phyloP scores from a whole-genome alignment of 1,284 basidiomycete species.

The Ceratobasidium sp. region DNA sequence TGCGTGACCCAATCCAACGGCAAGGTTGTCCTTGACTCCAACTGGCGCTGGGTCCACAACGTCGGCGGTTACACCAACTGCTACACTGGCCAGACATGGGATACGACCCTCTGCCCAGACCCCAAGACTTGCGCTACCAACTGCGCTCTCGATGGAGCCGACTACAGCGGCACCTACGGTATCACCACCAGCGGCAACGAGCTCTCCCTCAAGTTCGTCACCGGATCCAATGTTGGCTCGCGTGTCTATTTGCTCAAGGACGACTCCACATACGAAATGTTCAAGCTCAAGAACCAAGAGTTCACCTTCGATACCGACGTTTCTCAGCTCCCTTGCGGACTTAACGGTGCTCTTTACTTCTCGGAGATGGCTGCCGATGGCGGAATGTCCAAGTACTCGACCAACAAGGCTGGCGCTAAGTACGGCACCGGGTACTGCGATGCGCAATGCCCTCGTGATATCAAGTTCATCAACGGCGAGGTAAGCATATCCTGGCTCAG shows the following conservation, averaged over 20 bases:
- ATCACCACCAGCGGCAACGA: constrained; percentile 57
- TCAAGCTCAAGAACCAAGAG: constrained; percentile 62
- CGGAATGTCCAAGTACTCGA: constrained; percentile 57
- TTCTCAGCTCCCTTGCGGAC: constrained; percentile 61
- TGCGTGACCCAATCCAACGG: constrained; percentile 36
- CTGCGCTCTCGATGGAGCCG: constrained; percentile 65
- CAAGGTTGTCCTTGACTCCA: constrained; percentile 42
- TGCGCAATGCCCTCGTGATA: constrained; percentile 60
- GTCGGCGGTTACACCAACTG: constrained; percentile 51
- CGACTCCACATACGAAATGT: constrained; percentile 57
- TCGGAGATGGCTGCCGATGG: constrained; percentile 62
- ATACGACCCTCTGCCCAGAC: constrained; percentile 56
- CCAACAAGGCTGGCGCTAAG: constrained; percentile 63
- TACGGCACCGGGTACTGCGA: constrained; percentile 66
- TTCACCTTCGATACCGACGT: constrained; percentile 66
- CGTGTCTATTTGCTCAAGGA: constrained; percentile 60
- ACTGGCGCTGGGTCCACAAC: constrained; percentile 44
- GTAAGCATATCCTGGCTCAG: constrained; percentile 47
- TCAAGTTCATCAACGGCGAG: constrained; percentile 59
- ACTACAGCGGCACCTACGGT: constrained; percentile 59
- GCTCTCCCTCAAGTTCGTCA: constrained; percentile 61
- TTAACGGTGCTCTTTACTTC: constrained; percentile 63
- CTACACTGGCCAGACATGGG: constrained; percentile 56
- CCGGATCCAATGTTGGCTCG: constrained; percentile 59
- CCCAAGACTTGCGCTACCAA: constrained; percentile 56